These are phyloP conservation scores for Penicillium sp. DNA, from an alignment of 2,329 filamentous ascomycete species.

Conservation along the genomic window DNA sequence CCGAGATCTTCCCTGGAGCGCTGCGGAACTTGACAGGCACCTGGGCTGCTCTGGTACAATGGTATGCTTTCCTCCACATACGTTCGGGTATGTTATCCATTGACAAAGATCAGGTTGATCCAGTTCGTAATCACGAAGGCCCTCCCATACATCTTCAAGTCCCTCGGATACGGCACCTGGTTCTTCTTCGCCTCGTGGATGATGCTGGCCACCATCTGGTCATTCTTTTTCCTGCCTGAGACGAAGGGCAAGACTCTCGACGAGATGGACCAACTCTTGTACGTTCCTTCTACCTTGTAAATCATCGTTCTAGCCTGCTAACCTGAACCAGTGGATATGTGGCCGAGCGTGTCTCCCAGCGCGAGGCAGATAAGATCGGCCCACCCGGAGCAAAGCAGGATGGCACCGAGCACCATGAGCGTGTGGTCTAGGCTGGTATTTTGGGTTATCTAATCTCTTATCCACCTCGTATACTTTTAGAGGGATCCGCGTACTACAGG, in stretches of 20 bases:
- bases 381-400: neutral
- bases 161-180: slow-evolving; percentile 42
- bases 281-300: neutral
- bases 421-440: too few relatives aligned
- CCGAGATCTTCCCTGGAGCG: slow-evolving; percentile 49
- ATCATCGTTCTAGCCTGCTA: neutral
- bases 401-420: too few relatives aligned
- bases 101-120: slow-evolving; percentile 8
- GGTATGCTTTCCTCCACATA: slow-evolving; percentile 2
- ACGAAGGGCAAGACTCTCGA: slow-evolving; percentile 27
- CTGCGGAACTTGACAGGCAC: slow-evolving; percentile 46
- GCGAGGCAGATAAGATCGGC: neutral
- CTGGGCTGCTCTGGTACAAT: slow-evolving; percentile 28
- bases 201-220: slow-evolving; percentile 43
- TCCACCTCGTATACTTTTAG: too few relatives aligned
- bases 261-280: slow-evolving; percentile 23
- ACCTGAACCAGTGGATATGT: neutral
- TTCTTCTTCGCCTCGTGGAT: slow-evolving; percentile 45
- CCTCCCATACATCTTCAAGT: slow-evolving; percentile 46
- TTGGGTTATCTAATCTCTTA: too few relatives aligned
- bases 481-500: too few relatives aligned
- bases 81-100: too few relatives aligned
- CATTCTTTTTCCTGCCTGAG: slow-evolving; percentile 38
- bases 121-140: slow-evolving; percentile 46
- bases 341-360: neutral